Percentiles rank a stretch among this genome's conserved stretches.
Conservation (phyloP, 2,329 filamentous ascomycete species). For the Clonostachys rhizophaga region DNA sequence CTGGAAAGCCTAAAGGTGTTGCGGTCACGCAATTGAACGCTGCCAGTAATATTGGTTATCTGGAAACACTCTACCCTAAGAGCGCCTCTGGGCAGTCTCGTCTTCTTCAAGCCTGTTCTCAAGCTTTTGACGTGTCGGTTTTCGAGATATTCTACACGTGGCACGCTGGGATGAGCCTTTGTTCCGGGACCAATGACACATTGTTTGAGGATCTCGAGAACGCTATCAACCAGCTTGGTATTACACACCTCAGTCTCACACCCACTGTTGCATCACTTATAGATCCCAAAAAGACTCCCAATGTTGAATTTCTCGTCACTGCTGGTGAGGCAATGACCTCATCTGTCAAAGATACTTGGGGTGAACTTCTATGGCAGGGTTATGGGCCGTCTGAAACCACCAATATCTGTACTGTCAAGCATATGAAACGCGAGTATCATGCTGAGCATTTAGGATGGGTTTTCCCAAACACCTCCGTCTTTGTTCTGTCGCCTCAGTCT, state of each 20-base stretch:
- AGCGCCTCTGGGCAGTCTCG: conserved; percentile 34
- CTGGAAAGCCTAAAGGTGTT: conserved; percentile 75
- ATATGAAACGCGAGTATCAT: conserved; percentile 50
- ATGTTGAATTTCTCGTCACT: conserved; percentile 71
- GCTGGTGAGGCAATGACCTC: conserved; percentile 77
- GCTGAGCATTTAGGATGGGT: conserved; percentile 74
- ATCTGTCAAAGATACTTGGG: conserved; percentile 67
- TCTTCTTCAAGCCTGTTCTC: conserved; percentile 79
- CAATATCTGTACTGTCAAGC: conserved; percentile 77
- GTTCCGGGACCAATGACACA: conserved; percentile 68
- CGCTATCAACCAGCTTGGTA: conserved; percentile 54
- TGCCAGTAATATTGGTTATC: conserved; percentile 65
- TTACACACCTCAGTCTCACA: conserved; percentile 82
- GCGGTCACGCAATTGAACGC: conserved; percentile 73
- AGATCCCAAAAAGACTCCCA: conserved; percentile 61
- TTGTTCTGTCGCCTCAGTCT: conserved; percentile 48
- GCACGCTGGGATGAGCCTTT: conserved; percentile 73
- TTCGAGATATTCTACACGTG: conserved; percentile 90
- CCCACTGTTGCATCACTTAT: conserved; percentile 80
- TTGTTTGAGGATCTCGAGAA: conserved; percentile 69
- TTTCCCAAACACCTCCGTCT: conserved; percentile 71
- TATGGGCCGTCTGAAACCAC: conserved; percentile 86
- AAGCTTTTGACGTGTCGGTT: conserved; percentile 82
- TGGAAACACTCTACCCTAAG: conserved; percentile 63
- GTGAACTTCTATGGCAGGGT: conserved; percentile 65